Evolutionary conservation across 208 protist species (phyloP).

Genomic region (Trypanosoma boissoni): DNA sequence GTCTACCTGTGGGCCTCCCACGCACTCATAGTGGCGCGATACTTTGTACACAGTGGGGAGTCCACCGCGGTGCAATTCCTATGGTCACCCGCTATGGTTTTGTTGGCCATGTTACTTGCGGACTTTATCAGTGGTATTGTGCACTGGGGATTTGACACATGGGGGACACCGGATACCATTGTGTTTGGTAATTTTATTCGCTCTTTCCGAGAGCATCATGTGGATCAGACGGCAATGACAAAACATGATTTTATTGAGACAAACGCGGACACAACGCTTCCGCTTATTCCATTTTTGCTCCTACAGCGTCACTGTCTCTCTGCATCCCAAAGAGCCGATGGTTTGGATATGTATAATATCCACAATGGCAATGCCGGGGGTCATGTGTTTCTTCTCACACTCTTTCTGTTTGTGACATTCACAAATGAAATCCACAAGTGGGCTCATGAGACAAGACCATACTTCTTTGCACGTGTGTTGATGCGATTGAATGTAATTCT

Average conservation of each 20-base stretch:
- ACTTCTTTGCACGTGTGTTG: slow-evolving; percentile 47
- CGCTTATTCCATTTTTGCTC: slow-evolving; percentile 71
- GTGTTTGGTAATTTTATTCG: slow-evolving; percentile 93
- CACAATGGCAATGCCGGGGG: slow-evolving; percentile 51
- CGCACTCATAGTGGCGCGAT: slow-evolving; percentile 55
- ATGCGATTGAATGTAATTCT: slow-evolving; percentile 82
- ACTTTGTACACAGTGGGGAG: slow-evolving; percentile 65
- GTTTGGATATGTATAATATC: slow-evolving; percentile 61
- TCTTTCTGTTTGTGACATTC: slow-evolving; percentile 80
- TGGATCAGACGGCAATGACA: slow-evolving; percentile 89
- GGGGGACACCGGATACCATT: slow-evolving; percentile 87
- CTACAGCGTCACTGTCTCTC: slow-evolving; percentile 46
- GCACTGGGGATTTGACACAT: slow-evolving; percentile 94
- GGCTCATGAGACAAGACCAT: slow-evolving; percentile 83
- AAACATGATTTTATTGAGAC: slow-evolving; percentile 94
- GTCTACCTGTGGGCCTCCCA: slow-evolving; percentile 61
- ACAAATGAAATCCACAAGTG: slow-evolving; percentile 96
- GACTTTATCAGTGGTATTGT: slow-evolving; percentile 91
- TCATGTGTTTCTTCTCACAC: slow-evolving; percentile 68
- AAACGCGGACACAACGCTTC: slow-evolving; percentile 93
- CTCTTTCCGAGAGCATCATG: slow-evolving; percentile 94
- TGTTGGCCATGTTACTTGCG: slow-evolving; percentile 79
- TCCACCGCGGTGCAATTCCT: slow-evolving; percentile 60
- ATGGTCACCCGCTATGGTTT: slow-evolving; percentile 59
- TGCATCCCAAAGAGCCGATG: slow-evolving; percentile 31